Evolutionary conservation across 2,329 filamentous ascomycete genomes (phyloP).

Genomic region (Fusarium citri): DNA sequence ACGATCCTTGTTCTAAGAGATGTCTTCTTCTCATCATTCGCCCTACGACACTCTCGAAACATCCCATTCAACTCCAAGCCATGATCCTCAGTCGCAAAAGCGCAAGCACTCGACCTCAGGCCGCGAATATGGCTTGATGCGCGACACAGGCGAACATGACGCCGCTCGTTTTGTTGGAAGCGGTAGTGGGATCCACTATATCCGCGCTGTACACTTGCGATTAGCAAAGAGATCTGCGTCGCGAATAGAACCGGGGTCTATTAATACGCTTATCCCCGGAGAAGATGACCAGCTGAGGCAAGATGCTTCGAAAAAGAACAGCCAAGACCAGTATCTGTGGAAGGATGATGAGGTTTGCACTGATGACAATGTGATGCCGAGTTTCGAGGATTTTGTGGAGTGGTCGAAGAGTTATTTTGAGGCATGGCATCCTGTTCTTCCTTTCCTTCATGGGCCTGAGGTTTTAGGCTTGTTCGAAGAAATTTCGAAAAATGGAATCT

Average conservation of each 20-base stretch:
- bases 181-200: slow-evolving; percentile 69
- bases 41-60: slow-evolving; percentile 47
- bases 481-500: slow-evolving; percentile 50
- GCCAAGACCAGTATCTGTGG: slow-evolving; percentile 48
- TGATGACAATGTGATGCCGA: slow-evolving; percentile 23
- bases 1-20: slow-evolving; percentile 6
- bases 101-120: slow-evolving; percentile 47
- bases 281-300: slow-evolving; percentile 64
- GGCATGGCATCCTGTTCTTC: slow-evolving; percentile 68
- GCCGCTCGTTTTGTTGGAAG: slow-evolving; percentile 67
- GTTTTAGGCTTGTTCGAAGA: slow-evolving; percentile 61
- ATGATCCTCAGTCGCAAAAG: slow-evolving; percentile 42
- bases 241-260: slow-evolving; percentile 23
- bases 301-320: slow-evolving; percentile 16
- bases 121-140: slow-evolving; percentile 59
- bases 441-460: slow-evolving; percentile 66
- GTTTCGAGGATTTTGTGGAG: slow-evolving; percentile 61
- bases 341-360: slow-evolving; percentile 49
- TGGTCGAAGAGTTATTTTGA: slow-evolving; percentile 67
- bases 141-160: slow-evolving; percentile 58
- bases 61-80: slow-evolving; percentile 41
- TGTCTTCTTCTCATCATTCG: slow-evolving; percentile 48
- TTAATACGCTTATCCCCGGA: slow-evolving; percentile 61
- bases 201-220: slow-evolving; percentile 64
- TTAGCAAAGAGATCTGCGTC: slow-evolving; percentile 50